Percentiles rank a stretch among this genome's conserved stretches.
phyloP scores from a whole-genome alignment of 2,329 filamentous ascomycete species.

The Verticillium dahliae region DNA sequence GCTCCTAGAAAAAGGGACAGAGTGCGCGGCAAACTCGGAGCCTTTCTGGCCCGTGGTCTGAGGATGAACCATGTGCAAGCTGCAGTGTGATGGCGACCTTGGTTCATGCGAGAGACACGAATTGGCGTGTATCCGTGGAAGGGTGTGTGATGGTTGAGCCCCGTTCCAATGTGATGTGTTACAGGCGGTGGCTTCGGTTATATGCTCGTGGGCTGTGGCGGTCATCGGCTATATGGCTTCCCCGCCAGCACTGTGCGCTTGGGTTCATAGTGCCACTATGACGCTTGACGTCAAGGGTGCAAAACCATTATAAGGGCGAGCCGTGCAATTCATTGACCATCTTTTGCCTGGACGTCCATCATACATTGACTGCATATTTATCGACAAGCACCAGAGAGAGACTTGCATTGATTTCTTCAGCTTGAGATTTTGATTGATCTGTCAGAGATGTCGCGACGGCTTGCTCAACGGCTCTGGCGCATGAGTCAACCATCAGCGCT shows the following conservation, averaged over 20 bases:
- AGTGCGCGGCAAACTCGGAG: conserved; percentile 31
- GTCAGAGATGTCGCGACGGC: not conserved
- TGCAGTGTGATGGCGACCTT: too few relatives aligned
- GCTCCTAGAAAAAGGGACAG: conserved; percentile 34
- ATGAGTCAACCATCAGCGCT: not conserved
- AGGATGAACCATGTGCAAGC: not conserved
- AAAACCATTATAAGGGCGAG: not conserved
- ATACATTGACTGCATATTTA: too few relatives aligned
- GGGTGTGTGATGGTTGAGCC: too few relatives aligned
- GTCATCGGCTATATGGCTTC: not conserved
- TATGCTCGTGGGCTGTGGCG: not conserved
- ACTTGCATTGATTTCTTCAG: too few relatives aligned
- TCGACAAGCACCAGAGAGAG: too few relatives aligned
- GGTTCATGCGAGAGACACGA: too few relatives aligned
- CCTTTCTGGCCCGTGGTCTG: not conserved
- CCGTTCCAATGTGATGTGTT: too few relatives aligned
- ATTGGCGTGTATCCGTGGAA: too few relatives aligned
- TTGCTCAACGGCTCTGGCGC: not conserved
- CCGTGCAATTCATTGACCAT: not conserved
- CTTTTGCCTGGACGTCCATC: too few relatives aligned
- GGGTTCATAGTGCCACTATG: not conserved
- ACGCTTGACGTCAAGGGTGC: not conserved
- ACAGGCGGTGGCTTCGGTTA: not conserved
- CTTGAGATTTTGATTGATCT: too few relatives aligned
- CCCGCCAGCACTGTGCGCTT: not conserved